phyloP scores from a whole-genome alignment of 306 rosid species.

The Neltuma alba region DNA sequence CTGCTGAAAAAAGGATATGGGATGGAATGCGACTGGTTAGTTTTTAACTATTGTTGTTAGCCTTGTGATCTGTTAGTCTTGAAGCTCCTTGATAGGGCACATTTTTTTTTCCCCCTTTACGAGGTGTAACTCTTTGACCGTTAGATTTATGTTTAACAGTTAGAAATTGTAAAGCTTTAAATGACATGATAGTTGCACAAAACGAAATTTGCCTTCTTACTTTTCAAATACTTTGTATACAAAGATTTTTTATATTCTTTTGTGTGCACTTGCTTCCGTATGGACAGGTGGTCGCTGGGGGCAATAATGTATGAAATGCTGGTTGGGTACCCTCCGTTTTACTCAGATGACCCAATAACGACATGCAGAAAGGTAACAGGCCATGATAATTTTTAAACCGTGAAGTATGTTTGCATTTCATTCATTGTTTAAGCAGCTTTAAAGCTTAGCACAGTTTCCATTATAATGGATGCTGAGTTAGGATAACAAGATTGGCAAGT shows the following conservation, averaged over 20 bases:
- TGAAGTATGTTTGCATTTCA: constrained; percentile 27
- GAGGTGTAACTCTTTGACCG: constrained; percentile 22
- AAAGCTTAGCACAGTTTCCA: constrained; percentile 23
- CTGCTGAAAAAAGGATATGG: constrained; percentile 96
- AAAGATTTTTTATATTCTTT: constrained; percentile 11
- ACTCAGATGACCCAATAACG: constrained; percentile 89
- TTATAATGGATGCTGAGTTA: neutral
- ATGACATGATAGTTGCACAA: constrained; percentile 7
- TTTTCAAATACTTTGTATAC: neutral
- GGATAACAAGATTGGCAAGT: neutral
- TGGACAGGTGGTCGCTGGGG: constrained; percentile 95
- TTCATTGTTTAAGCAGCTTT: constrained; percentile 23
- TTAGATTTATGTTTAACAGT: constrained; percentile 10
- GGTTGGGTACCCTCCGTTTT: constrained; percentile 97
- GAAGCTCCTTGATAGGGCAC: constrained; percentile 11
- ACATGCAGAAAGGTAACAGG: constrained; percentile 91
- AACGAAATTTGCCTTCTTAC: constrained; percentile 18
- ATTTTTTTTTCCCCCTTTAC: constrained; percentile 15
- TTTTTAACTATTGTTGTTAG: constrained; percentile 39
- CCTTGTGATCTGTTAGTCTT: constrained; percentile 22
- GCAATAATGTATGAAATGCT: constrained; percentile 99
- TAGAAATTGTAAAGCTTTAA: constrained; percentile 26
- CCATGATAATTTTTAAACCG: neutral
- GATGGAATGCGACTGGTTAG: constrained; percentile 99
- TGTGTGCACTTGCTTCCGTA: constrained; percentile 26